These are phyloP conservation scores for Cyclotella choctawhatcheeana DNA, from an alignment of 108 stramenopile genomes.

Conservation along the genomic window DNA sequence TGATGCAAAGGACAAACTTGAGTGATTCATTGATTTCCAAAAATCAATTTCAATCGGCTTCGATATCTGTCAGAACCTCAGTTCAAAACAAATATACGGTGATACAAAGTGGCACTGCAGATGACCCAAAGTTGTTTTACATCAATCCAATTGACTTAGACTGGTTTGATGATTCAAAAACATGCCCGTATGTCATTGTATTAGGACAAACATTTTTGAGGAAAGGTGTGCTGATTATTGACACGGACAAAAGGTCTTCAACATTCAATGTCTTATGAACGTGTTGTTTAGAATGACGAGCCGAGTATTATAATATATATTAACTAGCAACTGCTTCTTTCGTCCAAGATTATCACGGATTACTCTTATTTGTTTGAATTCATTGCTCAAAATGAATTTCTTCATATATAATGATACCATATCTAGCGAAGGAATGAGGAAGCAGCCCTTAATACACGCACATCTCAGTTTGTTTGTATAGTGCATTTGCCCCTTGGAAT, in stretches of 20 bases:
- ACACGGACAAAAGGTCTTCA: slow-evolving; percentile 33
- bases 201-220: slow-evolving; percentile 51
- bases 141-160: slow-evolving; percentile 44
- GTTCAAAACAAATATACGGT: background rate
- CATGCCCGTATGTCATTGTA: slow-evolving; percentile 43
- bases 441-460: background rate
- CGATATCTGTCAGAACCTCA: slow-evolving; percentile 4
- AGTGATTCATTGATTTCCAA: background rate
- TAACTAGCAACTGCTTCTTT: too few relatives aligned
- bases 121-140: slow-evolving; percentile 39
- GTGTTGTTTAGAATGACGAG: too few relatives aligned
- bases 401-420: too few relatives aligned
- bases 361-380: too few relatives aligned
- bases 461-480: slow-evolving; percentile 48
- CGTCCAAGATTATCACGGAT: too few relatives aligned
- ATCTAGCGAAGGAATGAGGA: too few relatives aligned
- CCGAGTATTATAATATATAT: too few relatives aligned
- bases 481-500: slow-evolving; percentile 55
- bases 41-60: slow-evolving; percentile 27
- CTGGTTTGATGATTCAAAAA: slow-evolving; percentile 50
- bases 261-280: too few relatives aligned
- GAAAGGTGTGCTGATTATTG: slow-evolving; percentile 46
- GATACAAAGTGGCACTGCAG: slow-evolving; percentile 23
- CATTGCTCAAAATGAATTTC: too few relatives aligned
- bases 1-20: background rate